A percentile compares a stretch with the other conserved stretches of the same genome.
Conservation (phyloP, 805 yeast genomes). For the Ogataea henricii region DNA sequence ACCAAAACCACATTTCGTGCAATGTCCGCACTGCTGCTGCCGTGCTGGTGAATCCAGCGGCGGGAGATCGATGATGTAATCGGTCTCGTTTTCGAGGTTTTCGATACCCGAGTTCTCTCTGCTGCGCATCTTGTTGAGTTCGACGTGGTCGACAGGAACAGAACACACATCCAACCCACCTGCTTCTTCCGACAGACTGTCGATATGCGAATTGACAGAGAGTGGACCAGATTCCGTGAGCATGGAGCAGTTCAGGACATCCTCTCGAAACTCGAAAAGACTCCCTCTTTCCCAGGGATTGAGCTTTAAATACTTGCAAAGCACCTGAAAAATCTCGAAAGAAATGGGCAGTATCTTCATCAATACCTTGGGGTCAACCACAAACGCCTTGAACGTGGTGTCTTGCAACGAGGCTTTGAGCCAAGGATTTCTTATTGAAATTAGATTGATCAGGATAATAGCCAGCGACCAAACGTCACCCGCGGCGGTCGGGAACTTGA, state of each 20-base stretch:
- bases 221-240: slow-evolving; percentile 38
- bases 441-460: slow-evolving; percentile 73
- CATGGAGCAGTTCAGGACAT: slow-evolving; percentile 35
- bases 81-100: slow-evolving; percentile 30
- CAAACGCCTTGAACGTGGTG: slow-evolving; percentile 64
- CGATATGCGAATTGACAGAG: slow-evolving; percentile 31
- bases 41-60: slow-evolving; percentile 12
- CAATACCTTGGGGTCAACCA: slow-evolving; percentile 55
- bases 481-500: slow-evolving; percentile 61
- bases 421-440: slow-evolving; percentile 91
- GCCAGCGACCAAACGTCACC: slow-evolving; percentile 91
- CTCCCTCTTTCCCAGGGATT: slow-evolving; percentile 52
- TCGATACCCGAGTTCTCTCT: slow-evolving; percentile 31
- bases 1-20: slow-evolving; percentile 32
- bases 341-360: slow-evolving; percentile 74
- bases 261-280: slow-evolving; percentile 41
- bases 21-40: slow-evolving; percentile 30
- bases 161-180: slow-evolving; percentile 30
- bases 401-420: slow-evolving; percentile 71
- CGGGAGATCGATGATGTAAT: slow-evolving; percentile 32
- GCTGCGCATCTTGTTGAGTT: slow-evolving; percentile 30
- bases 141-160: slow-evolving; percentile 39
- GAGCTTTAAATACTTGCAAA: slow-evolving; percentile 45
- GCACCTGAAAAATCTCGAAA: slow-evolving; percentile 54
- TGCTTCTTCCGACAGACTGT: slow-evolving; percentile 25